Conservation (phyloP, 495 filamentous ascomycete species). For the Penicillium cosmopolitanum region DNA sequence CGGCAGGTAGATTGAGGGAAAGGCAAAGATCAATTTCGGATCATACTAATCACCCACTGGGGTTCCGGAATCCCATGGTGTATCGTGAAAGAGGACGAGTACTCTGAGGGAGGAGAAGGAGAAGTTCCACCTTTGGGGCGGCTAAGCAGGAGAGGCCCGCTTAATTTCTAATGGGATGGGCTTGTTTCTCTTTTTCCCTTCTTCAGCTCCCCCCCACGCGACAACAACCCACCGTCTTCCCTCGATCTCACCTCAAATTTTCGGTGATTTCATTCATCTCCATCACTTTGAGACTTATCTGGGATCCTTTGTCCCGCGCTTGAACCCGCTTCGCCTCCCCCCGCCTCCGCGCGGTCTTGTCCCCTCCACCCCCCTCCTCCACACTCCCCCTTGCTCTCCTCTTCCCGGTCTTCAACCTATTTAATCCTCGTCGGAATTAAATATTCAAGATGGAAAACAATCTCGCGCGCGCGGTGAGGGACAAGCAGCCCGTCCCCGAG, state of each 20-base stretch:
- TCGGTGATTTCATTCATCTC: neutral
- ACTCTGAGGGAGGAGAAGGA: neutral
- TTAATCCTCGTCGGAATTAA: slow-evolving; percentile 4
- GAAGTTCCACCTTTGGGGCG: slow-evolving; percentile 1
- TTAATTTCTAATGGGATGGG: neutral
- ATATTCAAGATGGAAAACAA: slow-evolving; percentile 44
- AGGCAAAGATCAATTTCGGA: neutral
- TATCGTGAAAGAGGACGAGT: neutral
- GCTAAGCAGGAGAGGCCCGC: neutral
- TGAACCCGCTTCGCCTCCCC: slow-evolving; percentile 23
- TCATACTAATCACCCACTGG: neutral
- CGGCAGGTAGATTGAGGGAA: neutral
- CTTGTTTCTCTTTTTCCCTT: slow-evolving; percentile 6
- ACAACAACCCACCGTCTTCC: neutral
- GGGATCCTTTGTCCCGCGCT: slow-evolving; percentile 12
- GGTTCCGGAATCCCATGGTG: neutral
- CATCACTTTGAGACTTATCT: neutral
- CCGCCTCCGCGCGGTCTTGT: slow-evolving; percentile 22
- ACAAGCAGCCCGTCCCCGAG: slow-evolving; percentile 94
- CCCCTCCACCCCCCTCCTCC: slow-evolving; percentile 8
- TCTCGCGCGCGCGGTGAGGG: slow-evolving; percentile 73
- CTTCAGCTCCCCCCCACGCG: neutral
- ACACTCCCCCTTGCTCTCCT: slow-evolving; percentile 23
- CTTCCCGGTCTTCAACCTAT: slow-evolving; percentile 11
- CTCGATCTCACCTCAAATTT: neutral